phyloP scores from a whole-genome alignment of 805 yeast species.

The Dipodascopsis uninucleata region DNA sequence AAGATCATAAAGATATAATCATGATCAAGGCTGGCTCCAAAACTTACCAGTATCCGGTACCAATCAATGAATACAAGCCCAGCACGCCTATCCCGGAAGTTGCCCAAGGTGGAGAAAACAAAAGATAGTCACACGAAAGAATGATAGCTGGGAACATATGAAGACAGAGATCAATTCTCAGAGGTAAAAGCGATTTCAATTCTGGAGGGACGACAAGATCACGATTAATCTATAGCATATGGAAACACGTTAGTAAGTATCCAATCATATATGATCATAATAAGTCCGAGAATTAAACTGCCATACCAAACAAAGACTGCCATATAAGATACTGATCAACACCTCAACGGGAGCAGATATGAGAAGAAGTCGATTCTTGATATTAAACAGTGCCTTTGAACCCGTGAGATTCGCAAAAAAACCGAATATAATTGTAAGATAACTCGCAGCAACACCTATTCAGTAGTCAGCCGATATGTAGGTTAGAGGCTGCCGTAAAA shows the following conservation, averaged over 20 bases:
- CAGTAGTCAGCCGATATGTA: neutral
- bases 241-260: neutral
- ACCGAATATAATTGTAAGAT: constrained; percentile 18
- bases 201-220: constrained; percentile 12
- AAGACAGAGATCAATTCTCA: constrained; percentile 15
- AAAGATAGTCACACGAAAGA: constrained; percentile 14
- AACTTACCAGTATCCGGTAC: constrained; percentile 22
- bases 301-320: constrained; percentile 13
- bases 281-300: neutral
- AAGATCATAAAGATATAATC: neutral
- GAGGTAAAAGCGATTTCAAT: constrained; percentile 10
- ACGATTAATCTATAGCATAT: constrained; percentile 5
- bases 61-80: constrained; percentile 6
- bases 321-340: constrained; percentile 17
- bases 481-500: neutral
- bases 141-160: constrained; percentile 23
- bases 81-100: neutral
- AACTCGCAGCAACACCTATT: constrained; percentile 14
- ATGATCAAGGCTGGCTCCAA: no score
- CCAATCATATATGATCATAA: neutral
- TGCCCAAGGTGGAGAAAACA: constrained; percentile 16
- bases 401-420: constrained; percentile 10
- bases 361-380: constrained; percentile 9
- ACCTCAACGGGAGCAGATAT: constrained; percentile 21
- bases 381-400: constrained; percentile 5